Conservation (phyloP, 306 rosid species). For the Acacia confusa region DNA sequence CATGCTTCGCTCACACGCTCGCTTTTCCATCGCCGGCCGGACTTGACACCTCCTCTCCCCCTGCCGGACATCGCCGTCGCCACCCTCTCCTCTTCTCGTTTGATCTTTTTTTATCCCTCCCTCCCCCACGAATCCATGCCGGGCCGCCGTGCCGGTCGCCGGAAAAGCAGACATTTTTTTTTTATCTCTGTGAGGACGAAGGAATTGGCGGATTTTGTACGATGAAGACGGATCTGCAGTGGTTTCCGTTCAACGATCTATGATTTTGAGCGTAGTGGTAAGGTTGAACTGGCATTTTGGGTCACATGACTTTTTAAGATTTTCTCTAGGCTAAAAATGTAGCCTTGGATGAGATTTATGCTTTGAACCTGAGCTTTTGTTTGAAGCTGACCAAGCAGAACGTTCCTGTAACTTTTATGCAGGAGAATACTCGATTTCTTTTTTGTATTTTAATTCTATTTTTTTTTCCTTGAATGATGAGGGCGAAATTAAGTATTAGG, state of each 20-base stretch:
- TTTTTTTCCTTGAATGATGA: background rate
- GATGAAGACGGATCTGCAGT: slow-evolving; percentile 34
- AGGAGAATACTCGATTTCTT: background rate
- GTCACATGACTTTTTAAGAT: background rate
- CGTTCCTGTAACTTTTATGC: background rate
- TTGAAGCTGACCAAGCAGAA: background rate
- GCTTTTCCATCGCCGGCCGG: slow-evolving; percentile 44
- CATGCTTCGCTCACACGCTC: slow-evolving; percentile 72
- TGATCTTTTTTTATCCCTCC: background rate
- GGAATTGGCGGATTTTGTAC: slow-evolving; percentile 26
- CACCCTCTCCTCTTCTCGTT: background rate
- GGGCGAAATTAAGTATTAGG: background rate
- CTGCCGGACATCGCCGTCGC: slow-evolving; percentile 33
- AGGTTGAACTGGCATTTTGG: slow-evolving; percentile 2
- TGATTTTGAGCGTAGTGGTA: slow-evolving; percentile 28
- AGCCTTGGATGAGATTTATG: background rate
- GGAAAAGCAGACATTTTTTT: slow-evolving; percentile 5
- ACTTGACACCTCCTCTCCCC: slow-evolving; percentile 24
- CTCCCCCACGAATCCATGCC: background rate
- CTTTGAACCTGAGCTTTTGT: background rate
- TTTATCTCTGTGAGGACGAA: background rate
- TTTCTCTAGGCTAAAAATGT: background rate
- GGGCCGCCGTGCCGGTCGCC: slow-evolving; percentile 45
- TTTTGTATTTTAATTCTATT: background rate
- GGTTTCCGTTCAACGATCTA: background rate